A percentile compares a stretch with the other conserved stretches of the same genome.
Conservation (phyloP, 1,284 basidiomycete genomes). For the Fistulina hepatica region DNA sequence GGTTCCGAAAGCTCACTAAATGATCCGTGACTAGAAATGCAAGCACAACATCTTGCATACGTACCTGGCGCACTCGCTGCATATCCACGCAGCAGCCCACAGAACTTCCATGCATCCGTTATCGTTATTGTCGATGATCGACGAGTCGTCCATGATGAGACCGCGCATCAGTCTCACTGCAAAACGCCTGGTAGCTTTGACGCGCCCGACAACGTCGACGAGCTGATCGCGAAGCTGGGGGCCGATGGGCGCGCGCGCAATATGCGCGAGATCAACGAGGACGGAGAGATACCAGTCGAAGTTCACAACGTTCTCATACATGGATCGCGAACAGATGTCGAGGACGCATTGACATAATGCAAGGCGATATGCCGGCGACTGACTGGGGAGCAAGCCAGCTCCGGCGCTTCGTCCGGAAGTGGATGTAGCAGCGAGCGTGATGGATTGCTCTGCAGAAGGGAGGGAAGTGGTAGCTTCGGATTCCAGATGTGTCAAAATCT, state of each 20-base stretch:
- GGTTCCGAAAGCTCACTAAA: constrained; percentile 59
- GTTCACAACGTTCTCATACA: constrained; percentile 82
- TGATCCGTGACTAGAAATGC: constrained; percentile 1
- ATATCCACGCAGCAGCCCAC: constrained; percentile 91
- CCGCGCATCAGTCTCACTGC: constrained; percentile 76
- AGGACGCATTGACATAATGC: constrained; percentile 75
- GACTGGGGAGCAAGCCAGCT: constrained; percentile 39
- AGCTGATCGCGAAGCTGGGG: constrained; percentile 69
- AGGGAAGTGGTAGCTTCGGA: constrained; percentile 39
- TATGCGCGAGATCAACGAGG: constrained; percentile 79
- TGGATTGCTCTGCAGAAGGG: constrained; percentile 51
- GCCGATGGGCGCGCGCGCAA: constrained; percentile 64
- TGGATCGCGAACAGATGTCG: constrained; percentile 70
- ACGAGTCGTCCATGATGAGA: constrained; percentile 66
- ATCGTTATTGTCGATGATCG: constrained; percentile 50
- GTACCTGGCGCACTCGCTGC: constrained; percentile 82
- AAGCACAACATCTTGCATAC: constrained; percentile 11
- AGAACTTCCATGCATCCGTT: constrained; percentile 72
- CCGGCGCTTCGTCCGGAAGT: constrained; percentile 29
- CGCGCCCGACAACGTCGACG: constrained; percentile 80
- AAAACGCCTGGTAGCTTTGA: constrained; percentile 65
- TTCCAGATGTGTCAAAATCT: constrained; percentile 78
- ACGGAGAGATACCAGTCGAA: constrained; percentile 98
- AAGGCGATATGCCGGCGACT: constrained; percentile 74
- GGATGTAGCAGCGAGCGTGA: constrained; percentile 42